Conservation (phyloP, 2,329 filamentous ascomycete genomes). For the Fusarium abutilonis region DNA sequence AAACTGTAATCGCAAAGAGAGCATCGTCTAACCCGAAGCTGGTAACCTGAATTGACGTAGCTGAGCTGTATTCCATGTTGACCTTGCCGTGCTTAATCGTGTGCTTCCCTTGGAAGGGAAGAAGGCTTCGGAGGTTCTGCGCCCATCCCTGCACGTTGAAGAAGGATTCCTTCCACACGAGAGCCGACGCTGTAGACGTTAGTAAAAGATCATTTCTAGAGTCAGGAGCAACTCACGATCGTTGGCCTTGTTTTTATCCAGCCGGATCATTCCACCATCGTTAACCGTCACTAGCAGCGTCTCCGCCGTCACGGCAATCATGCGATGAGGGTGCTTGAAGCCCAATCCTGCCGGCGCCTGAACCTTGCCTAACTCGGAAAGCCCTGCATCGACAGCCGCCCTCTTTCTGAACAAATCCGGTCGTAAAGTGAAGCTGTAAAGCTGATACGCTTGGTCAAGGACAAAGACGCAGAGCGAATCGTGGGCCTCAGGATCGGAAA, state of each 20-base stretch:
- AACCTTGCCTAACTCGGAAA: constrained; percentile 80
- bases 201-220: background rate
- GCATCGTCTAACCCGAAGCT: constrained; percentile 60
- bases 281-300: constrained; percentile 83
- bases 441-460: constrained; percentile 78
- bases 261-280: constrained; percentile 77
- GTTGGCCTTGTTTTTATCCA: constrained; percentile 67
- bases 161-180: constrained; percentile 74
- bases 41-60: constrained; percentile 69
- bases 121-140: constrained; percentile 71
- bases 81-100: constrained; percentile 71
- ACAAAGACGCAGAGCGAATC: constrained; percentile 83
- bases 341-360: constrained; percentile 77
- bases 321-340: constrained; percentile 81
- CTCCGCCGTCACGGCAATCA: constrained; percentile 77
- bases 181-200: constrained; percentile 40
- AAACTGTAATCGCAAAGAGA: constrained; percentile 78
- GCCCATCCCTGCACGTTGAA: constrained; percentile 80
- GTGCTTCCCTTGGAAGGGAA: constrained; percentile 72
- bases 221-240: constrained; percentile 54
- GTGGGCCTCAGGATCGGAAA: constrained; percentile 81
- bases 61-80: constrained; percentile 73
- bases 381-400: constrained; percentile 74
- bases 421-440: constrained; percentile 85
- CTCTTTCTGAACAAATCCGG: constrained; percentile 82